Evolutionary conservation across 106 monocot genomes (phyloP).

Genomic region (Dendrobium huoshanense): DNA sequence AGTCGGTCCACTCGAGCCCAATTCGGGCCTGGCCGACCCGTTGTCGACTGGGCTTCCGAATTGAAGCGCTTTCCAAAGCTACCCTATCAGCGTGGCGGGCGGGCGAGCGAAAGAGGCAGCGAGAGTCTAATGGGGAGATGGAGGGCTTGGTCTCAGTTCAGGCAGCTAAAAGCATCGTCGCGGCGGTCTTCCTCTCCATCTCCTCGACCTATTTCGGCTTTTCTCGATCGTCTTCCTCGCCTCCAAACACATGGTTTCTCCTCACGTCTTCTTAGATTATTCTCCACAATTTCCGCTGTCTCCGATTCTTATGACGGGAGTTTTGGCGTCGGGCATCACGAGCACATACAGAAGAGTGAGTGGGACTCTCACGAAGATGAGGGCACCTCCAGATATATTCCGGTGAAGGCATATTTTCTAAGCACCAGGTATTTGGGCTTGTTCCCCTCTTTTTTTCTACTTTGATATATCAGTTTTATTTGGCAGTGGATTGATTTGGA

Average conservation of each 20-base stretch:
- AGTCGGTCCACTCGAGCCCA: too few species aligned
- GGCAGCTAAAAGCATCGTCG: slow-evolving; percentile 5
- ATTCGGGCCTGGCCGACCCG: too few species aligned
- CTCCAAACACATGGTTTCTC: not conserved
- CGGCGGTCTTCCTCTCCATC: not conserved
- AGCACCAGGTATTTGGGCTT: slow-evolving; percentile 34
- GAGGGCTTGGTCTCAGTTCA: slow-evolving; percentile 11
- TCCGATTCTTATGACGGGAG: slow-evolving; percentile 16
- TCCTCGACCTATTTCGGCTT: not conserved
- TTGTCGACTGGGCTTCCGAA: too few species aligned
- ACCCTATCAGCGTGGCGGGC: too few species aligned
- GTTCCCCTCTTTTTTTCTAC: not conserved
- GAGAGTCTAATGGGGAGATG: slow-evolving; percentile 20
- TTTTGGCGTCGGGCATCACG: slow-evolving; percentile 10
- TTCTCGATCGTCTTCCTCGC: not conserved
- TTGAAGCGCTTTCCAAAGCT: too few species aligned
- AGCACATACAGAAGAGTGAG: slow-evolving; percentile 5
- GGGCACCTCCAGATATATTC: slow-evolving; percentile 32
- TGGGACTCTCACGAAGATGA: slow-evolving; percentile 26
- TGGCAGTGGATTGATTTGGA: not conserved
- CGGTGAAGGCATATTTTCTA: slow-evolving; percentile 58
- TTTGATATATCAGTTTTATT: not conserved
- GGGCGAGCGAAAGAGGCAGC: not conserved
- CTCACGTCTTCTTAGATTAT: slow-evolving; percentile 12
- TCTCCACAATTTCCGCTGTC: slow-evolving; percentile 20